Conservation (phyloP, 2,329 filamentous ascomycete genomes). For the Botrytis fabae region DNA sequence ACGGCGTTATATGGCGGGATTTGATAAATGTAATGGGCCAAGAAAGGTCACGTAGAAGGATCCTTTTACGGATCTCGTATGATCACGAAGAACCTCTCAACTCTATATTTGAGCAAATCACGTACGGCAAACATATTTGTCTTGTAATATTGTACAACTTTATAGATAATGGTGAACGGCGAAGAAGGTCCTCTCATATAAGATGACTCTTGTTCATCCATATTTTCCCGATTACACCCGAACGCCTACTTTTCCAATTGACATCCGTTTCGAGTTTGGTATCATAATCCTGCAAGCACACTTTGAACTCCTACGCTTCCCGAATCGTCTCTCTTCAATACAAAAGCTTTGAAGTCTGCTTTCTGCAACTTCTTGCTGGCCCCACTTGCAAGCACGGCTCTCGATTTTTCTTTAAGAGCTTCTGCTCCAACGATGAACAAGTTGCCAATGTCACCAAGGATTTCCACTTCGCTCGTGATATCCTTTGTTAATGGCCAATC, state of each 20-base stretch:
- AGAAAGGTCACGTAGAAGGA: conserved; percentile 9
- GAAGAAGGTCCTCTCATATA: background rate
- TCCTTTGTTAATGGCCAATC: conserved; percentile 76
- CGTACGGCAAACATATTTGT: background rate
- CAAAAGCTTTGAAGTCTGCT: conserved; percentile 78
- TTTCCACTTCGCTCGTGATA: conserved; percentile 70
- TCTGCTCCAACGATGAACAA: conserved; percentile 91
- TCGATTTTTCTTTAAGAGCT: conserved; percentile 69
- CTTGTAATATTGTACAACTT: conserved; percentile 14
- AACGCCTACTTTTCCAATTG: conserved; percentile 19
- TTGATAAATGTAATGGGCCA: background rate
- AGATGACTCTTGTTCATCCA: conserved; percentile 4
- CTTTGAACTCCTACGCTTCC: conserved; percentile 79
- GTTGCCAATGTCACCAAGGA: conserved; percentile 89
- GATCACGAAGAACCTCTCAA: conserved; percentile 30
- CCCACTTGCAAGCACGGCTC: conserved; percentile 52
- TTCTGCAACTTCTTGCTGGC: conserved; percentile 59
- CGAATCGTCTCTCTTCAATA: conserved; percentile 81
- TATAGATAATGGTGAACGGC: conserved; percentile 2
- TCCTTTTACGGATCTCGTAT: conserved; percentile 13
- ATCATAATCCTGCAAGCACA: conserved; percentile 59
- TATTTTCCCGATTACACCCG: background rate
- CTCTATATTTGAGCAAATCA: conserved; percentile 27
- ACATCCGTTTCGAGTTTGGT: conserved; percentile 24
- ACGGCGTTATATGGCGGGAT: conserved; percentile 27